phyloP scores from a whole-genome alignment of 768 basidiomycete genomes.

The Suillus weaverae region DNA sequence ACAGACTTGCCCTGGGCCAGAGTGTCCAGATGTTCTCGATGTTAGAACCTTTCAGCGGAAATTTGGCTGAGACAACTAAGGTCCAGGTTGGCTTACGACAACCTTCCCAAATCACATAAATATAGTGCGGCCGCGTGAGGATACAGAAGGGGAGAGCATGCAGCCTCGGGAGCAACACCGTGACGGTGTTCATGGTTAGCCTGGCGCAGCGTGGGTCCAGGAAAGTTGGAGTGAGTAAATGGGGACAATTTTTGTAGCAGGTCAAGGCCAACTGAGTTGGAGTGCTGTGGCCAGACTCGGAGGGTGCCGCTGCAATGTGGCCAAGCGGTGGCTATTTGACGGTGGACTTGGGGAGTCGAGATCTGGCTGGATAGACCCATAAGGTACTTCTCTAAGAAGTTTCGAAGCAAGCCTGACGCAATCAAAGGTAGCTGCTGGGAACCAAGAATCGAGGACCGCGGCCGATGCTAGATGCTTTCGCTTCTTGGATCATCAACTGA shows the following conservation, averaged over 20 bases:
- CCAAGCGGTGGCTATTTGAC: not conserved
- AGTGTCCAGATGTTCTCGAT: too few relatives aligned
- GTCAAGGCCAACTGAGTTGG: not conserved
- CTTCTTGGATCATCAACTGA: not conserved
- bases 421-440: not conserved
- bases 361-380: not conserved
- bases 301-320: not conserved
- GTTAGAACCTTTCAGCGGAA: not conserved
- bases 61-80: not conserved
- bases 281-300: not conserved
- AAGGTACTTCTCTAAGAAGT: not conserved
- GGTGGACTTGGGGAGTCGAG: not conserved
- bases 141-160: not conserved
- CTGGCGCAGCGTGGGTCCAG: not conserved
- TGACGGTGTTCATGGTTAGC: not conserved
- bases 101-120: not conserved
- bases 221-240: not conserved
- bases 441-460: not conserved
- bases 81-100: not conserved
- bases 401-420: not conserved
- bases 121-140: not conserved
- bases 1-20: too few relatives aligned
- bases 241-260: too few relatives aligned
- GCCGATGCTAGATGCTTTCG: not conserved
- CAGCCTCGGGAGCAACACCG: not conserved